Evolutionary conservation across 441 rosid species (phyloP), one percentile per base, ranked within the genome.

Genomic region (Bruguiera hainesii): DNA sequence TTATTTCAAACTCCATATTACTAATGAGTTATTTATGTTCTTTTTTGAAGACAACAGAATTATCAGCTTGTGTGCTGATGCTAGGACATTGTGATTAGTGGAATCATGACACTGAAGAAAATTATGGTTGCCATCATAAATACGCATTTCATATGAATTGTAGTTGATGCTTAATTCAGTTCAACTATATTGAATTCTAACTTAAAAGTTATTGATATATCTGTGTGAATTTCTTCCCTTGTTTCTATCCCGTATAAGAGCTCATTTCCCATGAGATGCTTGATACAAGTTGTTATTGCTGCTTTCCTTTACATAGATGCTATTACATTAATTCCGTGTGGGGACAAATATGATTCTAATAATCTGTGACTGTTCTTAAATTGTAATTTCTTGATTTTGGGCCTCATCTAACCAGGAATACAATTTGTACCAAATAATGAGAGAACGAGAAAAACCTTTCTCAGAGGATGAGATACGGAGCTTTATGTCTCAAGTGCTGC

Each of bases 401-500:
- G 21, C 37, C 64, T 70, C 21, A 3, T 61, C 33, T 26, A 71
- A 29, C 51, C 77, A 95, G 99, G 97, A 95, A 58, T 90, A 73
- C 80, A 95, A 89, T 80, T 83, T 95, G 63, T 95, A 92, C 79
- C 92, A 92, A 71, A 87, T 92, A 68, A 90, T 95, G 94, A 95
- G 87, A 76, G 93, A 85, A 65, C 79, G 85, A 67, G 87, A 83
- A 65, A 81, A 73, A 78, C 87, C 77, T 63, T 90, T 95, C 81
- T 84, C 95, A 2, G 99, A 92, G 78, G 79, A 82, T 71, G 93
- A 90, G 72, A 76, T 95, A 58, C 79, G 91, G 66, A 83, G 79
- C 68, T 90, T 91, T 90, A 84, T 88, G 80, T 85, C 86, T 73
- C 98, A 95, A 87, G 82, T 90, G 63, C 90, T 92, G 64, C 98